Conservation (phyloP, 2,329 filamentous ascomycete genomes). For the Aspergillus sclerotialis region DNA sequence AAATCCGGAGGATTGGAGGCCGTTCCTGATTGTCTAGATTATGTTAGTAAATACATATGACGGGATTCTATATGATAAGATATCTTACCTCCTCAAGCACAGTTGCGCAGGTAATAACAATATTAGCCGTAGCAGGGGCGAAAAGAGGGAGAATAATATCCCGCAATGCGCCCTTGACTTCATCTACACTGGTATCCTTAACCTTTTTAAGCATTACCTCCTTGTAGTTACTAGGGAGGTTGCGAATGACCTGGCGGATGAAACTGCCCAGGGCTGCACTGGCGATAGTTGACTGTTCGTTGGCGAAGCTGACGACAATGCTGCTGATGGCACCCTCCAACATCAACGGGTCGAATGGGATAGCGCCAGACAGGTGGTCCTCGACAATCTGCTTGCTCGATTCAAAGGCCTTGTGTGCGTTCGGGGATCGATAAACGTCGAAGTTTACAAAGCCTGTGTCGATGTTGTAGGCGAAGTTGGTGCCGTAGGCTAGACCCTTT, state of each 20-base stretch:
- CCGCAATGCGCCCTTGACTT: conserved; percentile 67
- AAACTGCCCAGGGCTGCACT: conserved; percentile 79
- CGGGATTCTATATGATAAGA: conserved; percentile 1
- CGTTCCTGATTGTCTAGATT: conserved; percentile 63
- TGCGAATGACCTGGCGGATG: conserved; percentile 69
- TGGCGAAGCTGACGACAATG: conserved; percentile 78
- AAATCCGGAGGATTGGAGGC: conserved; percentile 71
- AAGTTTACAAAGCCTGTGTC: conserved; percentile 78
- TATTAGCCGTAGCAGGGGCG: conserved; percentile 68
- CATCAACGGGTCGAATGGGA: conserved; percentile 68
- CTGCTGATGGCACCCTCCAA: conserved; percentile 86
- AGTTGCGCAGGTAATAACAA: conserved; percentile 81
- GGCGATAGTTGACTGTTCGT: conserved; percentile 80
- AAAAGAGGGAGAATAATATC: conserved; percentile 76
- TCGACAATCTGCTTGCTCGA: conserved; percentile 69
- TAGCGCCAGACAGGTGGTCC: conserved; percentile 64
- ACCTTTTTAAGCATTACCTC: conserved; percentile 70
- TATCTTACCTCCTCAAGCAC: conserved; percentile 71
- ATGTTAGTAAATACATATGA: conserved; percentile 4
- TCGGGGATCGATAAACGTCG: conserved; percentile 82
- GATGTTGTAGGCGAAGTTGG: conserved; percentile 67
- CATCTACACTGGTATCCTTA: conserved; percentile 64
- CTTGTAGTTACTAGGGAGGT: conserved; percentile 69
- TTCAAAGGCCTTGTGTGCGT: conserved; percentile 76
- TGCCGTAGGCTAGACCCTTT: conserved; percentile 86